Percentiles rank a stretch among this genome's conserved stretches.
phyloP scores from a whole-genome alignment of 2,329 filamentous ascomycete genomes.

The Fusarium sp. region DNA sequence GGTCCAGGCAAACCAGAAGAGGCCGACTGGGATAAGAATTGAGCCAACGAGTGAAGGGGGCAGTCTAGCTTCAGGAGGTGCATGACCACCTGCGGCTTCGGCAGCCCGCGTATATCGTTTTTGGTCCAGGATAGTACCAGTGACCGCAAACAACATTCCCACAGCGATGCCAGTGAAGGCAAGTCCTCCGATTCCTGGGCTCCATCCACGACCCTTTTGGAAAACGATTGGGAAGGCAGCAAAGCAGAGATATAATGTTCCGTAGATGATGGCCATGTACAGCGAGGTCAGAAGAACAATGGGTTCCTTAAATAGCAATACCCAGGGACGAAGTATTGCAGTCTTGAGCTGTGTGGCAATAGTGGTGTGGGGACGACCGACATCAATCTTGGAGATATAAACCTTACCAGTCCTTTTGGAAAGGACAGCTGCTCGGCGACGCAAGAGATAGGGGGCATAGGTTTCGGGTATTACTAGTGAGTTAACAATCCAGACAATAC shows the following conservation, averaged over 20 bases:
- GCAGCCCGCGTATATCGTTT: conserved; percentile 62
- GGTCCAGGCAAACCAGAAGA: conserved; percentile 77
- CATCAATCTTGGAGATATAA: conserved; percentile 64
- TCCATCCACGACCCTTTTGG: conserved; percentile 68
- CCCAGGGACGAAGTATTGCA: conserved; percentile 71
- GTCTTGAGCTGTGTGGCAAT: conserved; percentile 64
- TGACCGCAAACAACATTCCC: conserved; percentile 69
- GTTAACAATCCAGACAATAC: conserved; percentile 66
- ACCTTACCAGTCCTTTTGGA: conserved; percentile 65
- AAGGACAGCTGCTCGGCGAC: conserved; percentile 62
- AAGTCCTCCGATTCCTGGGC: conserved; percentile 67
- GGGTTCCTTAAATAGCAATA: conserved; percentile 73
- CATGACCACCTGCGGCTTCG: conserved; percentile 63
- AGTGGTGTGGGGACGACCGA: conserved; percentile 55
- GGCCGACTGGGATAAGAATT: conserved; percentile 67
- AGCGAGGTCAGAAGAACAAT: conserved; percentile 73
- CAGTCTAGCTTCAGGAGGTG: conserved; percentile 72
- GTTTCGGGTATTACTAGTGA: conserved; percentile 68
- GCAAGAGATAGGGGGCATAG: conserved; percentile 68
- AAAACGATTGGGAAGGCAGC: conserved; percentile 71
- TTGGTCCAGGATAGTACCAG: conserved; percentile 65
- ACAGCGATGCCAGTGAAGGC: conserved; percentile 74
- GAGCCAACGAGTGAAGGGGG: conserved; percentile 70
- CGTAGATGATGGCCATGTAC: conserved; percentile 72
- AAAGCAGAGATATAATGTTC: conserved; percentile 67